Evolutionary conservation across 2,329 filamentous ascomycete species (phyloP).

Genomic region (Paramyrothecium sp.): DNA sequence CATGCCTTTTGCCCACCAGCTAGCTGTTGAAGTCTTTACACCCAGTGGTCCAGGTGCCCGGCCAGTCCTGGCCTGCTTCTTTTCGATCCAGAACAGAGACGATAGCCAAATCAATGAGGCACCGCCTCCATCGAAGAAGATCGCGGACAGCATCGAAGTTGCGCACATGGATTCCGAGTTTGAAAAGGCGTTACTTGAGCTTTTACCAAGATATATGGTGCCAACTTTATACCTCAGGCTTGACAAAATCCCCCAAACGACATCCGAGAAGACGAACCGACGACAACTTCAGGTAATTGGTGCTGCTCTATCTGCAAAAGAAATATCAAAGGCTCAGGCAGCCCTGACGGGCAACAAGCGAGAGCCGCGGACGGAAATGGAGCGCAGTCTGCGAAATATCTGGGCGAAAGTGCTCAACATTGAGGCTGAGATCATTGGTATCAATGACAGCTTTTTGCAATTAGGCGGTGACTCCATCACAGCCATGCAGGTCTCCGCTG

Average conservation of each 20-base stretch:
- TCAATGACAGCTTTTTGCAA: not conserved
- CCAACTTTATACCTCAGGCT: not conserved
- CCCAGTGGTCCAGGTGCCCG: not conserved
- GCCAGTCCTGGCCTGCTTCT: not conserved
- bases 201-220: conserved; percentile 2
- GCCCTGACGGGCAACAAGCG: conserved; percentile 3
- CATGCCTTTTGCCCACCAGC: not conserved
- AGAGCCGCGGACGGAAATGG: not conserved
- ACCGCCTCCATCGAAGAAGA: too few relatives aligned
- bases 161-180: too few relatives aligned
- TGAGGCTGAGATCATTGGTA: not conserved
- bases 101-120: too few relatives aligned
- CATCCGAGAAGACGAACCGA: not conserved
- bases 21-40: not conserved
- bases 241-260: not conserved
- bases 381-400: not conserved
- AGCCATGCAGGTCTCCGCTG: conserved; percentile 1
- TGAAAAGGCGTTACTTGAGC: too few relatives aligned
- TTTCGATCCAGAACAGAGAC: too few relatives aligned
- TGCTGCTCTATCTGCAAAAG: not conserved
- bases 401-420: not conserved
- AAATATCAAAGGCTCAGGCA: not conserved
- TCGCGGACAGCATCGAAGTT: too few relatives aligned
- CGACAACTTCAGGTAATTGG: not conserved
- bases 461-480: not conserved